These are phyloP conservation scores for Trapa bicornis DNA, from an alignment of 345 rosid genomes.

Conservation along the genomic window DNA sequence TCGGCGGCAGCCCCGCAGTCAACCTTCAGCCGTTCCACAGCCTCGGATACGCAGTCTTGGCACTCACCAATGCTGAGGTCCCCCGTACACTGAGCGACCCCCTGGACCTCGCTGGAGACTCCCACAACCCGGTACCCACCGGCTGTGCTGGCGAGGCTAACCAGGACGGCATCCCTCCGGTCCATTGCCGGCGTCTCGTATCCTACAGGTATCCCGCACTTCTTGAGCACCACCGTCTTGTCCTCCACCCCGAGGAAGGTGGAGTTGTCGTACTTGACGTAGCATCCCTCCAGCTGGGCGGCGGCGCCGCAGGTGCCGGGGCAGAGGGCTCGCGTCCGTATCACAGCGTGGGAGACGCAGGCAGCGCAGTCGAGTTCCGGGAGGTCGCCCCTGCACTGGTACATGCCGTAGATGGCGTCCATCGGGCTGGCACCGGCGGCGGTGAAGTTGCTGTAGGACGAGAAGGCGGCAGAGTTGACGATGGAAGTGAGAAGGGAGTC, in stretches of 20 bases:
- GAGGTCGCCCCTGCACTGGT: slow-evolving; percentile 93
- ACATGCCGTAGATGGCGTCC: slow-evolving; percentile 77
- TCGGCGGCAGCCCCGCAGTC: slow-evolving; percentile 51
- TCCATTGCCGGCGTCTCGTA: slow-evolving; percentile 37
- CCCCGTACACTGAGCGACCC: slow-evolving; percentile 76
- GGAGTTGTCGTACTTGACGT: slow-evolving; percentile 65
- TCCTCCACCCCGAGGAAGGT: slow-evolving; percentile 76
- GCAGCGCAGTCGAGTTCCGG: slow-evolving; percentile 85
- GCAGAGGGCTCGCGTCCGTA: slow-evolving; percentile 37
- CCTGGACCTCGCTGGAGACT: slow-evolving; percentile 72
- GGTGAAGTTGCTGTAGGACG: slow-evolving; percentile 89
- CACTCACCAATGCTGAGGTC: slow-evolving; percentile 55
- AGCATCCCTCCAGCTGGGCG: slow-evolving; percentile 73
- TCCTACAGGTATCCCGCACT: slow-evolving; percentile 75
- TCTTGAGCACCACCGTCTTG: slow-evolving; percentile 61
- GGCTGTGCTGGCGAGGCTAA: slow-evolving; percentile 25
- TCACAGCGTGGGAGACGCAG: slow-evolving; percentile 52
- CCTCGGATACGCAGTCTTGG: slow-evolving; percentile 66
- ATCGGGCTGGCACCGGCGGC: slow-evolving; percentile 51
- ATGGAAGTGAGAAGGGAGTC: slow-evolving; percentile 79
- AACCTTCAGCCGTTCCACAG: slow-evolving; percentile 55
- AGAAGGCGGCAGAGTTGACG: slow-evolving; percentile 88
- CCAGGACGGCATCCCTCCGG: slow-evolving; percentile 50
- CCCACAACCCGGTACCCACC: slow-evolving; percentile 53
- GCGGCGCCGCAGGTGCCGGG: slow-evolving; percentile 59